Percentiles rank a stretch among this genome's conserved stretches.
These are phyloP conservation scores for Porphyrellus cyaneotinctus DNA, from an alignment of 768 basidiomycete species.

Conservation along the genomic window DNA sequence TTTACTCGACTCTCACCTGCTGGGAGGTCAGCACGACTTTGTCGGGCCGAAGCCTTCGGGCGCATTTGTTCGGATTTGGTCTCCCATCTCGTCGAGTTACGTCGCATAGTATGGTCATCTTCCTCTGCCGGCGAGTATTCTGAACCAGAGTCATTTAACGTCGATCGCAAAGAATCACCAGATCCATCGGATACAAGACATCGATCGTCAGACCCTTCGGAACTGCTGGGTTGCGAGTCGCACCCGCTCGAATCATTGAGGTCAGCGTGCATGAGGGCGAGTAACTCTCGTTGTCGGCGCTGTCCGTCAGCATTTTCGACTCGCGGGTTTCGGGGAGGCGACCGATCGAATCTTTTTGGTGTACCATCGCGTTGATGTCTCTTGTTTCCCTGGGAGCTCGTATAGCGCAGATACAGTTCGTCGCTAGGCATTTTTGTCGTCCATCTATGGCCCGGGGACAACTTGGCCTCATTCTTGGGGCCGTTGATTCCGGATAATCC, in stretches of 20 bases:
- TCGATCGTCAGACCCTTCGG: slow-evolving; percentile 12
- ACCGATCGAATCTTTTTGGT: slow-evolving; percentile 13
- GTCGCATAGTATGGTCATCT: background rate
- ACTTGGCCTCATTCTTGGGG: slow-evolving; percentile 8
- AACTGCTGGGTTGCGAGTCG: slow-evolving; percentile 18
- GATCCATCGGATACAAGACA: slow-evolving; percentile 17
- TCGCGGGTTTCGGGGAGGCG: slow-evolving; percentile 1
- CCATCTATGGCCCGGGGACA: slow-evolving; percentile 15
- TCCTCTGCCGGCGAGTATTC: slow-evolving; percentile 32
- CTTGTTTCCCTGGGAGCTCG: slow-evolving; percentile 8
- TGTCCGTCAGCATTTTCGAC: slow-evolving; percentile 9
- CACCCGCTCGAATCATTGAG: slow-evolving; percentile 13
- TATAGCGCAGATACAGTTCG: slow-evolving; percentile 1
- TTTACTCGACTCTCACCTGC: slow-evolving; percentile 11
- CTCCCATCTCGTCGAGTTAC: slow-evolving; percentile 1
- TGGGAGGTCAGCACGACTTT: background rate
- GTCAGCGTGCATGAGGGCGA: slow-evolving; percentile 5
- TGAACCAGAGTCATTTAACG: slow-evolving; percentile 26
- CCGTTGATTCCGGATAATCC: slow-evolving; percentile 19
- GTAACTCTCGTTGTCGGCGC: slow-evolving; percentile 20
- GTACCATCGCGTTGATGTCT: slow-evolving; percentile 5
- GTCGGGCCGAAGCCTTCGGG: background rate
- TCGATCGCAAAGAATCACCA: slow-evolving; percentile 18
- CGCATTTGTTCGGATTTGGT: slow-evolving; percentile 9
- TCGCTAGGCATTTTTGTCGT: slow-evolving; percentile 6